These are phyloP conservation scores for Geranomyces variabilis DNA, from an alignment of 192 early-diverging fungal genomes.

Conservation along the genomic window DNA sequence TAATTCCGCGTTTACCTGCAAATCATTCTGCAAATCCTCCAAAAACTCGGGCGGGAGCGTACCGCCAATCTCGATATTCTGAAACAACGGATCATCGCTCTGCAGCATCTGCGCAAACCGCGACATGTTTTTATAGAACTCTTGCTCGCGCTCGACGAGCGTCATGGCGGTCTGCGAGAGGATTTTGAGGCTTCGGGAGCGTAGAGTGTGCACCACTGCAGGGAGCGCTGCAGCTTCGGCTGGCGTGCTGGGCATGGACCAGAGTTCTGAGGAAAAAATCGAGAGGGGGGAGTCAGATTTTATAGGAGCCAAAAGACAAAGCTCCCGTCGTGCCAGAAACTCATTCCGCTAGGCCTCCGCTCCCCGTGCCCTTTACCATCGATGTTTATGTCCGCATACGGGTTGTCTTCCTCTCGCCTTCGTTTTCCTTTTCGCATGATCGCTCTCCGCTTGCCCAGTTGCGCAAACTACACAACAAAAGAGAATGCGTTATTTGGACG, in stretches of 20 bases:
- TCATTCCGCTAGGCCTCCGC: too few species aligned
- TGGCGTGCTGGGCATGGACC: slow-evolving; percentile 54
- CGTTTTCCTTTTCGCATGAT: slow-evolving; percentile 38
- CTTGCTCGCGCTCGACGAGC: slow-evolving; percentile 68
- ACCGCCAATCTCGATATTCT: slow-evolving; percentile 45
- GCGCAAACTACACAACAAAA: slow-evolving; percentile 29
- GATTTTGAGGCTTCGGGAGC: slow-evolving; percentile 55
- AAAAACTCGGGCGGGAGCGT: slow-evolving; percentile 33
- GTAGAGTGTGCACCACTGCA: slow-evolving; percentile 56
- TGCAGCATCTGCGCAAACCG: slow-evolving; percentile 43
- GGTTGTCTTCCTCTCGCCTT: slow-evolving; percentile 52
- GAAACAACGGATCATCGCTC: slow-evolving; percentile 63
- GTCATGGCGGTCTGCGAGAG: slow-evolving; percentile 60
- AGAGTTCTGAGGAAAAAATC: slow-evolving; percentile 34
- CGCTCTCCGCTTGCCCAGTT: slow-evolving; percentile 43
- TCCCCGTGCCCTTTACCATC: too few species aligned
- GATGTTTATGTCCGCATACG: slow-evolving; percentile 67
- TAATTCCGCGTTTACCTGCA: background rate
- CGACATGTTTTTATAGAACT: slow-evolving; percentile 60
- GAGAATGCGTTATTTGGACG: background rate
- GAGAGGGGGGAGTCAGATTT: background rate
- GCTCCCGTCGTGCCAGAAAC: too few species aligned
- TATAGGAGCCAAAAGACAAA: slow-evolving; percentile 7
- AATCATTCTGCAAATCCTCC: slow-evolving; percentile 9
- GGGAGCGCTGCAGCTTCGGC: slow-evolving; percentile 54